phyloP scores from a whole-genome alignment of 495 filamentous ascomycete species.

The Haplographium delicatum region DNA sequence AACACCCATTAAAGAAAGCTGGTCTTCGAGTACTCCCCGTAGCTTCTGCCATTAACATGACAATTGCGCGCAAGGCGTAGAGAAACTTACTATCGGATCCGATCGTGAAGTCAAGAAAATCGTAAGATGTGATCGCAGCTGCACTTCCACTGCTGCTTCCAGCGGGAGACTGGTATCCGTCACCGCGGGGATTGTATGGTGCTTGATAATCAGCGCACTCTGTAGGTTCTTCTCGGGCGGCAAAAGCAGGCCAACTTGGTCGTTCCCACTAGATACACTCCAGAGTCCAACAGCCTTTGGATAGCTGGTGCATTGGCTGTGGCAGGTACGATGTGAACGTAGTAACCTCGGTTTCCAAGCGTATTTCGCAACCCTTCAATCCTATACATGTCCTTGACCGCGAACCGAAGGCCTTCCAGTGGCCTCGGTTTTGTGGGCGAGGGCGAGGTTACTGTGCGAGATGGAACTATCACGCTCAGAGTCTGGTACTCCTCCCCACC shows the following conservation, averaged over 20 bases:
- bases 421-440: background rate
- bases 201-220: constrained; percentile 8
- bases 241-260: constrained; percentile 33
- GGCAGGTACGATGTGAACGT: constrained; percentile 29
- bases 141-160: constrained; percentile 34
- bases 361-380: constrained; percentile 37
- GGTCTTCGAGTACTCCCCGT: constrained; percentile 16
- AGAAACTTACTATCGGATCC: constrained; percentile 3
- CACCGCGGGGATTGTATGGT: constrained; percentile 42
- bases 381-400: constrained; percentile 40
- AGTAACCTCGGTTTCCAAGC: constrained; percentile 38
- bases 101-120: constrained; percentile 40
- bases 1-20: constrained; percentile 23
- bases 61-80: background rate
- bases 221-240: constrained; percentile 2
- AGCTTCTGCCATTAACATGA: background rate
- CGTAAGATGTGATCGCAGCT: constrained; percentile 33
- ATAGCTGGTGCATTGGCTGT: constrained; percentile 29
- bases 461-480: background rate
- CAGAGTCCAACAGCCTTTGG: constrained; percentile 35
- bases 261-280: constrained; percentile 42
- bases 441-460: background rate
- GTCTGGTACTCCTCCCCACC: background rate
- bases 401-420: constrained; percentile 16
- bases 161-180: constrained; percentile 38